Evolutionary conservation across 768 basidiomycete genomes (phyloP).

Genomic region (Chalciporus pseudorubinellus): DNA sequence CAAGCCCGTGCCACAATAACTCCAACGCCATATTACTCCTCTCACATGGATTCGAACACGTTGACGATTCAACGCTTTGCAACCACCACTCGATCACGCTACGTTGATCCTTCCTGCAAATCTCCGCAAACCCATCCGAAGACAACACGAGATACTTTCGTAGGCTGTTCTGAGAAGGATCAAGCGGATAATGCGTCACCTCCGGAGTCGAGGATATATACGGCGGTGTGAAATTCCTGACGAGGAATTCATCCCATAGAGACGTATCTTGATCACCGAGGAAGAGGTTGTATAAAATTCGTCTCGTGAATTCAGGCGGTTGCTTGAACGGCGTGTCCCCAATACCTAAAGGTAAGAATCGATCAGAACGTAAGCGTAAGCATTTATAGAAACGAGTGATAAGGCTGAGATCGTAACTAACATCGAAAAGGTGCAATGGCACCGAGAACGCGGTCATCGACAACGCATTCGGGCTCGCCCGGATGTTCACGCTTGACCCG

Average conservation of each 20-base stretch:
- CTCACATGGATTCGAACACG: constrained; percentile 9
- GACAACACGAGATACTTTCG: constrained; percentile 59
- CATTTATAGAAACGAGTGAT: constrained; percentile 5
- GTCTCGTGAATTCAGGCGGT: constrained; percentile 63
- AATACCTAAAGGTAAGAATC: constrained; percentile 43
- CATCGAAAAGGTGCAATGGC: constrained; percentile 77
- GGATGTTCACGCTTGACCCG: constrained; percentile 66
- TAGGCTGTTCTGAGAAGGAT: constrained; percentile 21
- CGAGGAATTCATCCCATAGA: constrained; percentile 65
- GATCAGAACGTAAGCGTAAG: constrained; percentile 6
- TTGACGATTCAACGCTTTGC: constrained; percentile 36
- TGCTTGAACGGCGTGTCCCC: constrained; percentile 75
- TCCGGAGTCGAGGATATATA: constrained; percentile 67
- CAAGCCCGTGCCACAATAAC: constrained; percentile 54
- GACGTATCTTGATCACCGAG: constrained; percentile 60
- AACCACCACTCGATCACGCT: constrained; percentile 55
- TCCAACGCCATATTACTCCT: constrained; percentile 52
- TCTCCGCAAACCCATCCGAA: constrained; percentile 66
- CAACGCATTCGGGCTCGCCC: constrained; percentile 63
- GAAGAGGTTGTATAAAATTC: constrained; percentile 63
- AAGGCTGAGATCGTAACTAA: constrained; percentile 36
- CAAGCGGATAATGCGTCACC: constrained; percentile 54
- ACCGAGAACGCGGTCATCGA: constrained; percentile 68
- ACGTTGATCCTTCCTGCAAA: constrained; percentile 51
- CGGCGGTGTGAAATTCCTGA: constrained; percentile 60